phyloP scores from a whole-genome alignment of 495 filamentous ascomycete species.

The Tuber melanosporum region DNA sequence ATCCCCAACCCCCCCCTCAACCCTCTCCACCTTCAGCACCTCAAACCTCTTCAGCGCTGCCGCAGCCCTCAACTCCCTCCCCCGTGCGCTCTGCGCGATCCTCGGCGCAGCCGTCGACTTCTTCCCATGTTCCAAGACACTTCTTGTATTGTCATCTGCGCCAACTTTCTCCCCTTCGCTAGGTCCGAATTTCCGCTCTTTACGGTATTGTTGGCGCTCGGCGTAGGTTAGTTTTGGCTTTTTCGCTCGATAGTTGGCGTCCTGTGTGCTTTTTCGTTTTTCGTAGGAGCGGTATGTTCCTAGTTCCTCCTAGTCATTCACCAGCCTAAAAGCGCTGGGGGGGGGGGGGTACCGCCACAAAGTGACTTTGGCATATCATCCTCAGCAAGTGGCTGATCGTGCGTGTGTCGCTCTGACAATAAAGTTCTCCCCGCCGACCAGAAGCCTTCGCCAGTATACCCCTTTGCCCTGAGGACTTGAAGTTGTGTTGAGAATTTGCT shows the following conservation, averaged over 20 bases:
- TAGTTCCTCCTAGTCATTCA: conserved; percentile 4
- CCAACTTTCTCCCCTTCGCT: conserved; percentile 59
- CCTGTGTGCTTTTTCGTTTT: conserved; percentile 48
- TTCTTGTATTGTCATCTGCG: conserved; percentile 56
- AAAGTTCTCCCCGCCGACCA: conserved; percentile 64
- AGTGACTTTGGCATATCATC: conserved; percentile 57
- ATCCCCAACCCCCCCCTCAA: conserved; percentile 29
- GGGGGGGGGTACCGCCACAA: conserved; percentile 60
- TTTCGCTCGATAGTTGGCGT: conserved; percentile 32
- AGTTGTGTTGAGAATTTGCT: conserved; percentile 61
- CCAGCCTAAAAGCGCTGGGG: neutral
- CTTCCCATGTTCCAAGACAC: conserved; percentile 60
- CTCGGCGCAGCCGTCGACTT: conserved; percentile 65
- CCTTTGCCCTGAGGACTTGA: conserved; percentile 55
- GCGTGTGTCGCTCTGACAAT: conserved; percentile 53
- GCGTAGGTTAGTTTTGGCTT: conserved; percentile 53
- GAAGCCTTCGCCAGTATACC: conserved; percentile 68
- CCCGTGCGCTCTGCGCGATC: conserved; percentile 62
- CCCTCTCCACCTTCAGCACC: conserved; percentile 45
- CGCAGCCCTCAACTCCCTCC: conserved; percentile 66
- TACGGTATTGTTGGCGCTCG: conserved; percentile 57
- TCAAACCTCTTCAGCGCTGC: conserved; percentile 71
- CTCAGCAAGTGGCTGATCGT: conserved; percentile 48
- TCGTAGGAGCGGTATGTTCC: conserved; percentile 48
- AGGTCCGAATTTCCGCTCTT: conserved; percentile 65